Conservation (phyloP, 495 filamentous ascomycete genomes). For the Lepraria neglecta region DNA sequence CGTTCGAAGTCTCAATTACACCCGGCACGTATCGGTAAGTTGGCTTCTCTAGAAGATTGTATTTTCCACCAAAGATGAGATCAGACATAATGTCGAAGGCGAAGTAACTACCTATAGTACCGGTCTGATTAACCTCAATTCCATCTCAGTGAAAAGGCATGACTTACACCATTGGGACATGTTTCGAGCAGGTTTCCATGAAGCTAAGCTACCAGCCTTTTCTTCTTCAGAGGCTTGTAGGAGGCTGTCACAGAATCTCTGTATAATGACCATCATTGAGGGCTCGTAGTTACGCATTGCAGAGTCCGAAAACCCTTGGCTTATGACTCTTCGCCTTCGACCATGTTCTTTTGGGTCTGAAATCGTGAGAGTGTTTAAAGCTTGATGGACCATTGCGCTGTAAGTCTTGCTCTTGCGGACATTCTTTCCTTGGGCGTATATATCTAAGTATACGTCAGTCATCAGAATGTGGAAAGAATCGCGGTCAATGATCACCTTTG, state of each 20-base stretch:
- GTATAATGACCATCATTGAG: slow-evolving; percentile 43
- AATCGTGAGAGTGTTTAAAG: slow-evolving; percentile 51
- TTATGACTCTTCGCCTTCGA: slow-evolving; percentile 47
- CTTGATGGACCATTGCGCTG: slow-evolving; percentile 20
- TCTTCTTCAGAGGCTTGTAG: background rate
- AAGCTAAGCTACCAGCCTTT: background rate
- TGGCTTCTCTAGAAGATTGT: slow-evolving; percentile 13
- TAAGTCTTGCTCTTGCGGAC: slow-evolving; percentile 27
- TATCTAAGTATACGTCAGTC: slow-evolving; percentile 36
- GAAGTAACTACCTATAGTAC: slow-evolving; percentile 14
- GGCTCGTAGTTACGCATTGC: slow-evolving; percentile 50
- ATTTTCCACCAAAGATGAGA: slow-evolving; percentile 28
- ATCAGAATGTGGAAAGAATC: background rate
- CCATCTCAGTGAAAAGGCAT: background rate
- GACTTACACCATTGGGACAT: slow-evolving; percentile 13
- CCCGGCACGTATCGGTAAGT: slow-evolving; percentile 28
- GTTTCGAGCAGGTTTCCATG: slow-evolving; percentile 15
- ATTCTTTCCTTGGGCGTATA: slow-evolving; percentile 47
- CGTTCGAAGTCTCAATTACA: slow-evolving; percentile 18
- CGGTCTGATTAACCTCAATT: background rate
- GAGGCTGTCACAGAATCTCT: slow-evolving; percentile 13
- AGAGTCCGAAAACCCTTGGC: slow-evolving; percentile 49
- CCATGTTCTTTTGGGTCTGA: slow-evolving; percentile 50
- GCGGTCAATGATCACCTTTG: slow-evolving; percentile 16
- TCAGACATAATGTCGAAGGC: slow-evolving; percentile 32